phyloP scores from a whole-genome alignment of 768 basidiomycete species.

The Nevesoporus exiguus region DNA sequence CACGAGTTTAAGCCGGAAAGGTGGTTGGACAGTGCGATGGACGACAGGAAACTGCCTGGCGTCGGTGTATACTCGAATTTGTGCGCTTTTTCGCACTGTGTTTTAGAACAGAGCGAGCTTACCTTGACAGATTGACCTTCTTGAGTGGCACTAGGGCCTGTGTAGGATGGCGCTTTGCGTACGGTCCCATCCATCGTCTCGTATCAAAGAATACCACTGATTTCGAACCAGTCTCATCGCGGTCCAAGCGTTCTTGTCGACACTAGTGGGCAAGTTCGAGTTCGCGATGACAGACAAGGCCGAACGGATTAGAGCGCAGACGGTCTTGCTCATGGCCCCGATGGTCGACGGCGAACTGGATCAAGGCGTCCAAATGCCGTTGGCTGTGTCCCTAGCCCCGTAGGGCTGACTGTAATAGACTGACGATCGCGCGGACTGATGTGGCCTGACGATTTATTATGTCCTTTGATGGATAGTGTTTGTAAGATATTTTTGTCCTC shows the following conservation, averaged over 20 bases:
- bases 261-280: conserved; percentile 51
- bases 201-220: not conserved
- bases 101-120: no score
- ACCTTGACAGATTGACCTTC: conserved; percentile 16
- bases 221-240: conserved; percentile 37
- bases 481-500: not conserved
- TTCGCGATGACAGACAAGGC: conserved; percentile 35
- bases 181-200: not conserved
- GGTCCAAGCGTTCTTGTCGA: conserved; percentile 54
- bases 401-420: no score
- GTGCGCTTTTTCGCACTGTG: not conserved
- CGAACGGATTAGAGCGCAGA: conserved; percentile 21
- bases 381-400: conserved; percentile 16
- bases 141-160: conserved; percentile 5
- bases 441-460: not conserved
- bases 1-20: conserved; percentile 13
- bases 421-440: not conserved
- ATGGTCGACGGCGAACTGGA: conserved; percentile 32
- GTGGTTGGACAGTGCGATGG: not conserved
- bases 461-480: not conserved
- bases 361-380: conserved; percentile 30
- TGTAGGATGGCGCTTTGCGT: conserved; percentile 17
- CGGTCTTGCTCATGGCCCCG: conserved; percentile 31
- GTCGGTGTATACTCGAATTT: conserved; percentile 14
- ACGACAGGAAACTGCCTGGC: not conserved